phyloP scores from a whole-genome alignment of 2,329 filamentous ascomycete species.

The Graphiopsis chlorocephala region DNA sequence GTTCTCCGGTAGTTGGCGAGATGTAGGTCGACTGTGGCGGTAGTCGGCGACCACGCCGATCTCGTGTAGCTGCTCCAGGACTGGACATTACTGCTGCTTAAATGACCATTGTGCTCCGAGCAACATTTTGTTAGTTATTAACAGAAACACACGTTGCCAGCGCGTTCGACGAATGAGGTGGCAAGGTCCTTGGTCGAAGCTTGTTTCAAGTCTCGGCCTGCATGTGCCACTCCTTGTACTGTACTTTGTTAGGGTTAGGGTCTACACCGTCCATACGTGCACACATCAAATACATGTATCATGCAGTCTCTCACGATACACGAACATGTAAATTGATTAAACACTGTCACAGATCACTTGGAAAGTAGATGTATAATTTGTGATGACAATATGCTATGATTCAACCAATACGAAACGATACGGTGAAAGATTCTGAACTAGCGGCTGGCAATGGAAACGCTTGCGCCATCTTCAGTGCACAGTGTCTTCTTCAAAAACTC shows the following conservation, averaged over 20 bases:
- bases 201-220: not conserved
- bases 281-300: not conserved
- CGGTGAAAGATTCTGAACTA: not conserved
- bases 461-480: not conserved
- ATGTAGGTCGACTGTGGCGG: slow-evolving; percentile 84
- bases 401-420: not conserved
- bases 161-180: not conserved
- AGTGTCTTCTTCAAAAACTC: slow-evolving; percentile 33
- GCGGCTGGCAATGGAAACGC: not conserved
- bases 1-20: slow-evolving; percentile 80
- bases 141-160: not conserved
- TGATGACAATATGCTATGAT: not conserved
- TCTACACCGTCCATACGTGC: not conserved
- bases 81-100: not conserved
- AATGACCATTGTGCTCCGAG: not conserved
- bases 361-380: not conserved
- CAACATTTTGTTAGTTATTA: not conserved
- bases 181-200: not conserved
- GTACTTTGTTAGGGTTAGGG: not conserved
- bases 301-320: too few relatives aligned
- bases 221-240: not conserved
- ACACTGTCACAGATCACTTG: not conserved
- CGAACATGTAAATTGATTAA: not conserved
- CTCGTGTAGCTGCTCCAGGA: not conserved
- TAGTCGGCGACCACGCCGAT: slow-evolving; percentile 3